Base-by-base conservation (phyloP, 768 basidiomycete species). In the Amanita pseudoporphyria region DNA sequence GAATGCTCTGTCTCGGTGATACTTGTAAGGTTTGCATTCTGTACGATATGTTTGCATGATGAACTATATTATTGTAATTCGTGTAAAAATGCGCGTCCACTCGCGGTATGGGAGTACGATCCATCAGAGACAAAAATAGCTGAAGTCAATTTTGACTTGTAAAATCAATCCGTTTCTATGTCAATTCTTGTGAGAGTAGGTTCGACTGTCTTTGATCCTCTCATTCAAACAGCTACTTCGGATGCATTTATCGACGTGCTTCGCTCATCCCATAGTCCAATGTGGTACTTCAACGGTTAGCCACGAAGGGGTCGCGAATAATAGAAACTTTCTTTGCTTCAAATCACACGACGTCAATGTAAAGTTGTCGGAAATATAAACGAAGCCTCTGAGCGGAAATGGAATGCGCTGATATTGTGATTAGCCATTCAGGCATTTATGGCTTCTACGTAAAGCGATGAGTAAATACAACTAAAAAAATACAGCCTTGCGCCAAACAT, bases 371-470 rank as follows among this genome's bases (percentile, higher is more conserved):
- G 76, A 75, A 69, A 54, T 94, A 87, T 70, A 86, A 84, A 60
- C 71, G 81, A 7, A 79, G 84, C 18, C 71, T 97, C 52, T 71
- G 79, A 47, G 73, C 71, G 3, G 78, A 84, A 35, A 84, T 84
- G 52, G 68, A 71, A 31, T 67, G 62, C 16, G 82, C 87, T 40
- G 84, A 91, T 60, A 66, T 93, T 44, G 76, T 99, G 46, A 85
- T 99, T 33, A 88, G 90, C 57, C 95, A 98, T 73, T 94, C 91
- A 60, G 95, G 95, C 92, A 60, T 78, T 35, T 41, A 6, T n/a
- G n/a, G n/a, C 16, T 6, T 33, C 33, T 14, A 6, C 54, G 22
- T 33, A 44, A 12, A 26, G 24, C 9, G 28, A 47, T 0, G 31
- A 47, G 45, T 52, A 42, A 49, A 45, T 45, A 39, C 19, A 44